Base-by-base conservation (phyloP, 1,284 basidiomycete genomes). In the Sparassis latifolia region DNA sequence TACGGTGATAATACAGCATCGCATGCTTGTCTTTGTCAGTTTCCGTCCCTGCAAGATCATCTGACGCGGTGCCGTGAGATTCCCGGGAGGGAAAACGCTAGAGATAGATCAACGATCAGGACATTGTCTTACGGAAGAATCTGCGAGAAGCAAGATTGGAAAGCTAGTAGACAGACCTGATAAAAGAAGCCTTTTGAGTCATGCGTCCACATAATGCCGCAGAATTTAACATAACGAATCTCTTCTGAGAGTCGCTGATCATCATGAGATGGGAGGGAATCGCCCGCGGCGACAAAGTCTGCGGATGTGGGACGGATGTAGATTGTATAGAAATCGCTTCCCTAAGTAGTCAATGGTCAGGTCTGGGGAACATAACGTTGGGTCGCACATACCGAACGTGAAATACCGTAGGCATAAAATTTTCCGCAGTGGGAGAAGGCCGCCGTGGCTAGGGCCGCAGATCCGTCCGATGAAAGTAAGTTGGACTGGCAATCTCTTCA, bases 151-250 rank as follows among this genome's bases (percentile, higher is more conserved):
- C 35, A n/a, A 42, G 20, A 6, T 7, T 28, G 40, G 10, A 42
- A 10, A 31, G 37, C 10, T 10, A 29, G 20, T 20, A 20, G 35
- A 6, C 35, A 37, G 6, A 85, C 86, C 72, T 89, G 86, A 65
- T 92, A 92, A 69, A 90, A 89, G 66, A 92, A 90, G 1, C 89
- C 88, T 55, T 81, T 82, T 50, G 80, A 84, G 64, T 91, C 87
- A 50, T 81, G 78, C 5, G 82, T 81, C 89, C 89, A 92, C 33
- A 72, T 70, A 46, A 90, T 75, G 7, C 68, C 66, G 0, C 83
- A 84, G 67, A 89, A 91, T 64, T 92, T 92, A 58, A 88, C 85
- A 62, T 79, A 86, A 49, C 80, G 75, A 52, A 92, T 69, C 55
- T 83, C 82, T 44, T 92, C 89, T 5, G 69, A 53, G 44, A 89